Percentiles rank a stretch among this genome's conserved stretches.
These are phyloP conservation scores for Trichoderma simmonsii DNA, from an alignment of 2,329 filamentous ascomycete genomes.

Conservation along the genomic window DNA sequence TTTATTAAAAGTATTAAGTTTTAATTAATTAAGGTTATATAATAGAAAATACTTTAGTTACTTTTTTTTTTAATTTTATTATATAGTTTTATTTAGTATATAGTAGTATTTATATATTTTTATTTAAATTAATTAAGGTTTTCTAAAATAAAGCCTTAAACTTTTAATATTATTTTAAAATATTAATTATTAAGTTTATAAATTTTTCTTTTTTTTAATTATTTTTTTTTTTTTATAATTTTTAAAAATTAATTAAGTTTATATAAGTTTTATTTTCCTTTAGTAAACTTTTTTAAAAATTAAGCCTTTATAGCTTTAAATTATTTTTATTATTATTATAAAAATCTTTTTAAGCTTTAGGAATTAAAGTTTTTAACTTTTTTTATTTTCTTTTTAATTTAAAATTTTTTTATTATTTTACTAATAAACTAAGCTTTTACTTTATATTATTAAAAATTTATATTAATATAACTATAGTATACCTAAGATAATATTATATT, in stretches of 20 bases:
- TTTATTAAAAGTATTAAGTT: too few relatives aligned
- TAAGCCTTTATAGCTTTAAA: background rate
- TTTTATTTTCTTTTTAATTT: background rate
- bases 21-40: too few relatives aligned
- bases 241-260: background rate
- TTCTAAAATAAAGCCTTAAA: background rate
- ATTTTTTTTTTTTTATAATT: too few relatives aligned
- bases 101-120: background rate
- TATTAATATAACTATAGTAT: background rate
- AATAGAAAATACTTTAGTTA: too few relatives aligned
- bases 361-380: background rate
- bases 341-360: background rate
- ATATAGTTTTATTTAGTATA: too few relatives aligned
- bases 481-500: background rate
- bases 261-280: background rate
- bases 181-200: background rate
- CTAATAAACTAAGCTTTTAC: too few relatives aligned
- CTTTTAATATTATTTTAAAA: background rate
- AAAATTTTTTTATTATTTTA: too few relatives aligned
- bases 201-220: background rate
- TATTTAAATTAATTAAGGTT: background rate
- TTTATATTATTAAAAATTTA: too few relatives aligned
- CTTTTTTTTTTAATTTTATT: too few relatives aligned
- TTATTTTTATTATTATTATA: background rate
- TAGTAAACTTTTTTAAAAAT: background rate